Percentiles rank a stretch among this genome's conserved stretches.
These are phyloP conservation scores for Phytophthora ohioensis DNA, from an alignment of 352 stramenopile species.

Conservation along the genomic window DNA sequence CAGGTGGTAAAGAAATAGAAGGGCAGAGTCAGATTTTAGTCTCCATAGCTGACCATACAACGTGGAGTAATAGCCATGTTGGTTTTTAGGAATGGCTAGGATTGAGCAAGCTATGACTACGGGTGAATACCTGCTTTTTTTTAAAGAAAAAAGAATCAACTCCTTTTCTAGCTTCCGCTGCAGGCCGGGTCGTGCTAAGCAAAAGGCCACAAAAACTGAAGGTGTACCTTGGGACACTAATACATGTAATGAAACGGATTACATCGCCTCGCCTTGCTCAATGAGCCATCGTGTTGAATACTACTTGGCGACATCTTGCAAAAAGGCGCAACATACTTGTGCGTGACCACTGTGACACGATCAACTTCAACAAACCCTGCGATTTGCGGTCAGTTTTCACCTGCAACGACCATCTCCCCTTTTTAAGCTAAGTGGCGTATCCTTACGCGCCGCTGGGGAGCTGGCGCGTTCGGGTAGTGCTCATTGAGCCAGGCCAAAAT, in stretches of 20 bases:
- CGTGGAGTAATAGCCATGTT: no score
- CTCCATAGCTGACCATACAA: no score
- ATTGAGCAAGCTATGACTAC: no score
- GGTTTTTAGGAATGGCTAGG: no score
- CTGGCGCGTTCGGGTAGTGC: constrained; percentile 36
- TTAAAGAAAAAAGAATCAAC: no score
- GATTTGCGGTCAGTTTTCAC: not conserved
- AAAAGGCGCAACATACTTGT: constrained; percentile 6
- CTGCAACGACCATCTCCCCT: not conserved
- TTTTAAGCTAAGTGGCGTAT: constrained; percentile 16
- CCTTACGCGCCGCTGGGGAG: constrained; percentile 18
- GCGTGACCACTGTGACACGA: not conserved
- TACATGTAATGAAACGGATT: not conserved
- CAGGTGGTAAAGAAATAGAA: no score
- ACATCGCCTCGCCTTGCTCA: not conserved
- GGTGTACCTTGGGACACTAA: not conserved
- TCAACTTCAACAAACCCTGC: not conserved
- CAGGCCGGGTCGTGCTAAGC: no score
- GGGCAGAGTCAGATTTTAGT: no score
- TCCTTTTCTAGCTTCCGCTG: no score
- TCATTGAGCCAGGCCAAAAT: constrained; percentile 44
- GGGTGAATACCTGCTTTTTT: no score
- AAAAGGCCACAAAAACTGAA: no score
- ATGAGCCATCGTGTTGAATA: not conserved
- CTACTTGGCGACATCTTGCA: not conserved